These are phyloP conservation scores for Thermomucor indicae-seudaticae DNA, from an alignment of 371 early-diverging fungal species.

Conservation along the genomic window DNA sequence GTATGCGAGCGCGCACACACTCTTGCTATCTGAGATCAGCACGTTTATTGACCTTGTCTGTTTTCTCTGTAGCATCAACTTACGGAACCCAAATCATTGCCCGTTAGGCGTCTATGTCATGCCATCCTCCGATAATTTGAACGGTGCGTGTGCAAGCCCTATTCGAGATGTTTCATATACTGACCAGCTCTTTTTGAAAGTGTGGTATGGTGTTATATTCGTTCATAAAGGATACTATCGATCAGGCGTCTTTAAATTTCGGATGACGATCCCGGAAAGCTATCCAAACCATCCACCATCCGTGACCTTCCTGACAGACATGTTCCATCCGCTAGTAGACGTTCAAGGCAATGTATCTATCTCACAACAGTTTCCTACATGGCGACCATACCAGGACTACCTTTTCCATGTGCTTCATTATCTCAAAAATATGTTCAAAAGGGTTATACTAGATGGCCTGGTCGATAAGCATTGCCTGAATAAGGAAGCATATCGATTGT, in stretches of 20 bases:
- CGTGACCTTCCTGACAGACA: constrained; percentile 84
- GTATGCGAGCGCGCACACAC: constrained; percentile 2
- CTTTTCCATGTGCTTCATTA: constrained; percentile 83
- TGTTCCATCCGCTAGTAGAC: constrained; percentile 97
- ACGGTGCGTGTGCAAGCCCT: constrained; percentile 43
- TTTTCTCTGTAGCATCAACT: constrained; percentile 56
- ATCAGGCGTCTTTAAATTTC: constrained; percentile 92
- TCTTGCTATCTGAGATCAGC: neutral
- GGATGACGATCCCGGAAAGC: constrained; percentile 79
- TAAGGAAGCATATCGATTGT: constrained; percentile 72
- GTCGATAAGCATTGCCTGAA: constrained; percentile 69
- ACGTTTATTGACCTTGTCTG: neutral
- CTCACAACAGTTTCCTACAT: constrained; percentile 73
- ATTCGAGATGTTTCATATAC: neutral
- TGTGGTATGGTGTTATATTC: constrained; percentile 84
- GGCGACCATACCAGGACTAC: constrained; percentile 81
- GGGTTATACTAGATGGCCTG: constrained; percentile 65
- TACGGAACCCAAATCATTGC: constrained; percentile 73
- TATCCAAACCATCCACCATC: constrained; percentile 84
- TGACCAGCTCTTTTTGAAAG: constrained; percentile 22
- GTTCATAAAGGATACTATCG: constrained; percentile 88
- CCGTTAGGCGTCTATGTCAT: constrained; percentile 85
- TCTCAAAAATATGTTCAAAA: constrained; percentile 81
- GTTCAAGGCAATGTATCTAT: constrained; percentile 60
- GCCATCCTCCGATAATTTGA: constrained; percentile 74